Evolutionary conservation across 2,329 filamentous ascomycete genomes (phyloP), one percentile per base, ranked within the genome.

Genomic region (Chaetomiaceae sp.): DNA sequence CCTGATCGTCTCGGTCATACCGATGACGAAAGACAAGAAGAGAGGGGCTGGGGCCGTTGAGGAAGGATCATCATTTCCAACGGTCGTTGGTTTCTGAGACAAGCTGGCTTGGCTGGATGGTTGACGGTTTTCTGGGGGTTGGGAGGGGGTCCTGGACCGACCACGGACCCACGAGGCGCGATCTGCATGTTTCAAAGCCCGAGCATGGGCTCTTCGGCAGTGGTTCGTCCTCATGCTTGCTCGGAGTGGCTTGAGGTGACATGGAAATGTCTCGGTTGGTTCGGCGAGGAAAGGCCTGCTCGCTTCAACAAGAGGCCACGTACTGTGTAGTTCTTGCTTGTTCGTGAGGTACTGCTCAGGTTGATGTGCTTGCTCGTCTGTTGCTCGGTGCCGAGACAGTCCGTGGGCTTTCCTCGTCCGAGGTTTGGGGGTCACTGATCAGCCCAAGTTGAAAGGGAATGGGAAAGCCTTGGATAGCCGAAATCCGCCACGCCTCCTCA

Each of bases 1-100:
- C 27, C 9, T 17, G 9, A 20, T 22, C 17, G 7, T 22, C 36
- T 20, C 47, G 47, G 47, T 51, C 27, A 44, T 20, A 37, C 47
- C 47, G 47, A 44, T 44, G 47, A 51, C 47, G 47, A 36, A 27
- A 47, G 34, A n/a, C 9, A 36, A 19, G 27, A 6, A 12, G 25
- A 9, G 25, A 8, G 19, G 37, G 20, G 37, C 37, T 11, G 20
- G 11, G 37, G 37, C 37, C 19, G 37, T 14, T 25, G 19, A 9
- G 34, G n/a, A 20, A 4, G 20, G 20, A 40, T 22, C n/a, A 31
- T 31, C 27, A 6, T 9, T 9, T 31, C 27, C 27, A 7, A 31
- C 8, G 14, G 8, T 12, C 14, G 3, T 31, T 31, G 27, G 5
- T 27, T 6, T 31, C 27, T 31, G 27, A 31, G 27, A 31, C 27